Evolutionary conservation across 2,329 filamentous ascomycete species (phyloP), one percentile per base, ranked within the genome.

Genomic region (Didymella exigua): DNA sequence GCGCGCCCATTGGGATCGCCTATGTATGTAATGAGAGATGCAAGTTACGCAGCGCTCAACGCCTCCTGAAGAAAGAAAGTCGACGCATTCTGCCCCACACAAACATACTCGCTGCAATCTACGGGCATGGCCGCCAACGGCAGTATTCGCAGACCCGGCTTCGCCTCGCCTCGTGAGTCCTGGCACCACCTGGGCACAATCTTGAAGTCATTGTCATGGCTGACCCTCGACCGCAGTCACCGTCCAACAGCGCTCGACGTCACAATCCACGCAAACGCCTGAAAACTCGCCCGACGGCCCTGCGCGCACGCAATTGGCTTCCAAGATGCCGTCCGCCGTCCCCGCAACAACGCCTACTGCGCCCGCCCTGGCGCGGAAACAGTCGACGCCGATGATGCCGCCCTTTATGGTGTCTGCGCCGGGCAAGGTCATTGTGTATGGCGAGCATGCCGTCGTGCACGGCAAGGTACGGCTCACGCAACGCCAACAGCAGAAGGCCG

Each of bases 341-440:
- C 24, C 59, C 5, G 36, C 61, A 10, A 10, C 43, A 6, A 24
- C 56, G 16, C 61, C 62, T 45, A 58, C 54, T 48, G 46, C 59
- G 34, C 60, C 67, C 30, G 41, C 59, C 13, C 40, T 70, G 61
- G 62, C 50, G 33, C 59, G 72, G 46, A 75, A 74, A 58, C 66
- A 72, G 54, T 80, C 78, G 19, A 83, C 83, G 43, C 85, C 86
- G 1, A 84, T 88, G 79, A 83, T 95, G 77, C 93, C 93, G 37
- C 81, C 93, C 58, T 99, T 99, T 74, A 96, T 99, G 90, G 93
- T 98, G 53, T 98, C 95, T 14, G 93, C 96, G 2, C 95, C 95
- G 0, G 96, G 93, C 61, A 99, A 99, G 76, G 95, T 97, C 71
- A 99, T 99, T 74, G 91, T 98, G 48, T 98, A 93, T 78, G 95